A percentile compares a stretch with the other conserved stretches of the same genome.
Evolutionary conservation across 2,329 filamentous ascomycete genomes (phyloP).

Genomic region (Grosmannia penicillata): DNA sequence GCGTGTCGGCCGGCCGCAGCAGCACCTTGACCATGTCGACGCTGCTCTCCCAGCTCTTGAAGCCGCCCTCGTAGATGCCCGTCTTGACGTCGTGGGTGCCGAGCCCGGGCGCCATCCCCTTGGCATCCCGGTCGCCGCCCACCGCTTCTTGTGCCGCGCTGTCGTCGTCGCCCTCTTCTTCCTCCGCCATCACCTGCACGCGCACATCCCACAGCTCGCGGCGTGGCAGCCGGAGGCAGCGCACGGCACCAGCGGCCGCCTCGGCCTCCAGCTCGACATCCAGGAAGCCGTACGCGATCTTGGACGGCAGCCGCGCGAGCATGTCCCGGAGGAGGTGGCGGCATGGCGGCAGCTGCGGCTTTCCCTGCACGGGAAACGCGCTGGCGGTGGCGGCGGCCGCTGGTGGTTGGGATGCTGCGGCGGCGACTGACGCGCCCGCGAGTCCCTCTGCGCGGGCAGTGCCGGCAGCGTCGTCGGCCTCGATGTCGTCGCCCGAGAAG

Average conservation of each 20-base stretch:
- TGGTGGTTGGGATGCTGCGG: conserved; percentile 8
- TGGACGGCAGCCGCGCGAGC: conserved; percentile 51
- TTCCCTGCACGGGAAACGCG: conserved; percentile 48
- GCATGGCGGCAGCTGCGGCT: conserved; percentile 41
- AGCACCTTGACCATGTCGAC: conserved; percentile 64
- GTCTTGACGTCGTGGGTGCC: conserved; percentile 63
- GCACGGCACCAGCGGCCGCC: conserved; percentile 21
- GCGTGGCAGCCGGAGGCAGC: conserved; percentile 42
- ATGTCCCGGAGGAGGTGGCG: conserved; percentile 34
- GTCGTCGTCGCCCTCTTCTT: conserved; percentile 42
- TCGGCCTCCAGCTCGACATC: conserved; percentile 39
- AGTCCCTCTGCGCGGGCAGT: conserved; percentile 9
- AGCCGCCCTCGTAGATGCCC: conserved; percentile 73
- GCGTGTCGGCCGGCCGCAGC: conserved; percentile 23
- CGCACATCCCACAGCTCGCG: conserved; percentile 72
- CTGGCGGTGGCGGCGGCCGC: conserved; percentile 18
- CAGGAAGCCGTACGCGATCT: conserved; percentile 54
- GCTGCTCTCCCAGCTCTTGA: conserved; percentile 84
- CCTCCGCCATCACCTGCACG: conserved; percentile 66
- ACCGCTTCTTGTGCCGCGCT: too few relatives aligned
- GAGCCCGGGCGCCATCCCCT: conserved; percentile 32
- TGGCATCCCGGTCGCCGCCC: conserved; percentile 17
- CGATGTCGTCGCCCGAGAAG: conserved; percentile 52
- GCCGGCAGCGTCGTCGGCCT: conserved; percentile 23
- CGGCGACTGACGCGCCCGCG: conserved; percentile 5